These are phyloP conservation scores for Penicillium sp. DNA, from an alignment of 2,329 filamentous ascomycete genomes.

Conservation along the genomic window DNA sequence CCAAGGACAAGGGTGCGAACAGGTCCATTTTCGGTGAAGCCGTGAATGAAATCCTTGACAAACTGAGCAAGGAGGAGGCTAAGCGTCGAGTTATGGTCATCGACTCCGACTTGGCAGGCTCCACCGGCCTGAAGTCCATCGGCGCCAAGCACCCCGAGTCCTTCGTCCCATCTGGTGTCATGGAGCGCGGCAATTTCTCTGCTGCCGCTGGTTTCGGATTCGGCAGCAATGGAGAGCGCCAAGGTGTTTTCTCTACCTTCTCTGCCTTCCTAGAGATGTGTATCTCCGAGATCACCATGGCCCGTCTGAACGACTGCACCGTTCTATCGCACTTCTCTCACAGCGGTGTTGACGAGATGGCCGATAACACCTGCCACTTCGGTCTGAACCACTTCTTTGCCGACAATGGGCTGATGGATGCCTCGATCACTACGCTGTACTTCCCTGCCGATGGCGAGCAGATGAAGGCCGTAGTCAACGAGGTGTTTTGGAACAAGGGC, in stretches of 20 bases:
- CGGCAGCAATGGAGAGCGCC: conserved; percentile 28
- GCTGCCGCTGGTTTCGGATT: conserved; percentile 36
- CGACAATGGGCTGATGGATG: conserved; percentile 35
- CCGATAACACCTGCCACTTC: conserved; percentile 38
- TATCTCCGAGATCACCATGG: conserved; percentile 37
- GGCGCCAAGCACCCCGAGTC: conserved; percentile 32
- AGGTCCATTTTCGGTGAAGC: conserved; percentile 35
- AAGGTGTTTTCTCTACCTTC: conserved; percentile 37
- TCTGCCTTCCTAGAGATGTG: conserved; percentile 37
- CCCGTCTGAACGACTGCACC: conserved; percentile 31
- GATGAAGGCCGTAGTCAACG: conserved; percentile 32
- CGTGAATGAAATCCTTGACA: conserved; percentile 31
- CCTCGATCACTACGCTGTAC: conserved; percentile 29
- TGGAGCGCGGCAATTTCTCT: conserved; percentile 37
- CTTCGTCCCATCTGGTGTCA: conserved; percentile 33
- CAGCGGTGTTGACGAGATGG: conserved; percentile 36
- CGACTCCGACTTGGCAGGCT: conserved; percentile 36
- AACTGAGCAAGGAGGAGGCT: conserved; percentile 32
- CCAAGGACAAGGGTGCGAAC: conserved; percentile 32
- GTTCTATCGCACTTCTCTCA: conserved; percentile 37
- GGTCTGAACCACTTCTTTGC: conserved; percentile 37
- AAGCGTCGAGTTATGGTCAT: conserved; percentile 33
- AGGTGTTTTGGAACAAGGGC: conserved; percentile 34
- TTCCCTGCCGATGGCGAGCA: conserved; percentile 37
- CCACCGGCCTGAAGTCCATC: conserved; percentile 34